Evolutionary conservation across 805 yeast genomes (phyloP), one percentile per base, ranked within the genome.

Genomic region (Teunomyces aglyptinius): DNA sequence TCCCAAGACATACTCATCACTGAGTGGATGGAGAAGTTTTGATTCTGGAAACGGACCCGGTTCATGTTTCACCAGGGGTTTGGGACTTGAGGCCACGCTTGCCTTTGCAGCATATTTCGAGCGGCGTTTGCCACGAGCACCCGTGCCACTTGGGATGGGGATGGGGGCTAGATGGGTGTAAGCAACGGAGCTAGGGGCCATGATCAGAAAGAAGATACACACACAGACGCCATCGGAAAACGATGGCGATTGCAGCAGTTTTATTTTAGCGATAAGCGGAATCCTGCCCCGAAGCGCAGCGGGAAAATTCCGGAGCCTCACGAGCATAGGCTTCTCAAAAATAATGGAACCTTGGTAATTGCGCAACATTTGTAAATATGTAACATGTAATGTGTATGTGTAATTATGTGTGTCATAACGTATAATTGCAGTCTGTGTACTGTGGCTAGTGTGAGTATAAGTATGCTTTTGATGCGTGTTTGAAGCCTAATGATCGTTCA

Each of bases 1-100:
- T 13, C 41, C 41, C 24, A 38, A 11, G 10, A 46, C 49, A 27
- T 46, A 46, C 29, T 46, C 47, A 41, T 46, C 43, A 43, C 44
- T 35, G 15, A 43, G 26, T 12, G 51, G 40, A 22, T 41, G 41
- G 40, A 20, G 29, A 24, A 26, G 36, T 46, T 36, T 29, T 31
- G 32, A 27, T 24, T 41, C 40, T 22, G 44, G 35, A 24, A 24
- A 24, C 35, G 18, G 39, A 13, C 5, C 28, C 15, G 27, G 27
- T 36, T n/a, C 28, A 12, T 10, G 18, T 18, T 42, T 44, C 12
- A 44, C 20, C 41, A 19, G 47, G 27, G 35, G 38, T 24, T 24
- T 32, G 19, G 31, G 26, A 10, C 15, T 34, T 1, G n/a, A 20
- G 24, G 6, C 24, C 24, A 8, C 26, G 3, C 8, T 24, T 2